A percentile compares a stretch with the other conserved stretches of the same genome.
phyloP scores from a whole-genome alignment of 2,329 filamentous ascomycete genomes.

The Epichloe sp. region DNA sequence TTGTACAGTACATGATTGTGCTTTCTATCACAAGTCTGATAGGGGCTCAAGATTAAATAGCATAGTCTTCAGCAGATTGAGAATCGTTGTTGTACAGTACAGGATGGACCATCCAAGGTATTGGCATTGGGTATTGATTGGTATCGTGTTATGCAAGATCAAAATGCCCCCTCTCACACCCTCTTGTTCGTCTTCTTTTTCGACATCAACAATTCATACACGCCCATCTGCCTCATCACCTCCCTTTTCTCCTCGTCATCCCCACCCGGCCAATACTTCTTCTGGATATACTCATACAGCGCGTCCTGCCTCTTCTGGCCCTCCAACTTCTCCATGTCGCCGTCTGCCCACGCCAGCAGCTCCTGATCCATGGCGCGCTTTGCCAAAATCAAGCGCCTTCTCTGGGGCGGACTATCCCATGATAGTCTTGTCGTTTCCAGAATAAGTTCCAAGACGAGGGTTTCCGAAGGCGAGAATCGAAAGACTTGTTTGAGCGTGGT shows the following conservation, averaged over 20 bases:
- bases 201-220: slow-evolving; percentile 20
- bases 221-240: slow-evolving; percentile 29
- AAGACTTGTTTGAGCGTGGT: slow-evolving; percentile 30
- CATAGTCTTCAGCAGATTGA: no score
- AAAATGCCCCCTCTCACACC: background rate
- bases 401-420: slow-evolving; percentile 27
- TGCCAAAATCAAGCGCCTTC: slow-evolving; percentile 27
- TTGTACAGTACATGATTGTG: background rate
- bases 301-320: slow-evolving; percentile 23
- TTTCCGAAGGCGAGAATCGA: slow-evolving; percentile 30
- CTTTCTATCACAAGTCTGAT: no score
- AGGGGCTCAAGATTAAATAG: no score
- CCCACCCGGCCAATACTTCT: slow-evolving; percentile 21
- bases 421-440: slow-evolving; percentile 30
- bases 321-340: slow-evolving; percentile 23
- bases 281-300: slow-evolving; percentile 29
- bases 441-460: slow-evolving; percentile 33
- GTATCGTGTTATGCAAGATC: background rate
- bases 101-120: background rate
- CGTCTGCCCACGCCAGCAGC: slow-evolving; percentile 17
- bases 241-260: slow-evolving; percentile 13
- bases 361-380: slow-evolving; percentile 29
- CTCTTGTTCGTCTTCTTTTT: slow-evolving; percentile 1
- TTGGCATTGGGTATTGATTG: background rate
- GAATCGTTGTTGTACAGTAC: background rate